Evolutionary conservation across 1,139 yeast species (phyloP), one percentile per base, ranked within the genome.

Genomic region (Hemisphaericaspora xylanilytica): DNA sequence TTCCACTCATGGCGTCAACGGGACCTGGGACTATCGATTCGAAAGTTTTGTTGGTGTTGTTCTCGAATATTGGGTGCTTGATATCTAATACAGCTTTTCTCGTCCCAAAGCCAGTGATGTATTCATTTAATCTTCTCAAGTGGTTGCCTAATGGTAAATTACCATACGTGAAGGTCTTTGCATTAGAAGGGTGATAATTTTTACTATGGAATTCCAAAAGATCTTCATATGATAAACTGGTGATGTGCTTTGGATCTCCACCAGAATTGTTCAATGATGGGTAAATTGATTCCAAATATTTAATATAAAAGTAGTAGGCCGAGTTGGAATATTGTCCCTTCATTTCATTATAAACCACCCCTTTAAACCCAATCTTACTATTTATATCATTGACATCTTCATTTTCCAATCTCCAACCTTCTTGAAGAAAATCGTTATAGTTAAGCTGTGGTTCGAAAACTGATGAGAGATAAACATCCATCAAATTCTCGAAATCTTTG

Each of bases 321-420:
- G 96, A 80, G 57, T 88, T 92, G 1, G 96, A 85, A 55, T 88
- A 80, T 63, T 92, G 97, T 5, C 99, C 99, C 61, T 94, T 92
- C 99, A 92, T 92, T 65, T 92, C 99, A 56, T 92, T 92, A 61
- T 85, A 92, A 2, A 92, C 99, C 25, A 92, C 98, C 28, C 99
- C 99, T 62, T 92, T 92, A 59, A 87, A 88, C 7, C 69, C 71
- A 35, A 92, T 58, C 1, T 87, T 85, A 13, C 86, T 72, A 0
- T 52, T 46, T 7, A 67, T 65, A 54, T 90, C 90, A 11, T 70
- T 58, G 4, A 80, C 64, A 36, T 70, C 73, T 40, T 78, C 78
- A 50, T 87, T 80, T 59, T 92, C 99, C 33, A 94, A 67, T 58
- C 99, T 78, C 99, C 99, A 92, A 28, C 99, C 99, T 65, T 92